These are phyloP conservation scores for Oryza meyeriana DNA, from an alignment of 176 grass and related monocot genomes.

Conservation along the genomic window DNA sequence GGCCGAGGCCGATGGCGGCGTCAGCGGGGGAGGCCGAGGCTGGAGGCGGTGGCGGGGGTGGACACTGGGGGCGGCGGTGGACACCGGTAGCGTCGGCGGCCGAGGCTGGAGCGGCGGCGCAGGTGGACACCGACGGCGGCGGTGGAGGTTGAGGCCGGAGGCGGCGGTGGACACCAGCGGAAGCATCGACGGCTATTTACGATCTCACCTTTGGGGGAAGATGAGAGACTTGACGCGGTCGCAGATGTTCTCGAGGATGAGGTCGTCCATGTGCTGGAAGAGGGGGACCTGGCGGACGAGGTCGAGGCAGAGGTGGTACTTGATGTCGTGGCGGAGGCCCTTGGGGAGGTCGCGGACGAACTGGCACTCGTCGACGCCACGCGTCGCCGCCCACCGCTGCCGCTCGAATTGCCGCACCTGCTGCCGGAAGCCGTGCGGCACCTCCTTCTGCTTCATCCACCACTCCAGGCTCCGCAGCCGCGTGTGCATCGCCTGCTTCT, in stretches of 20 bases:
- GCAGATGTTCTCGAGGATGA: constrained; percentile 97
- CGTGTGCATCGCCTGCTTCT: constrained; percentile 81
- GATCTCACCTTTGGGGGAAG: no score
- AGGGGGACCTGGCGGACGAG: constrained; percentile 89
- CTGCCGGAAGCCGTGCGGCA: constrained; percentile 49
- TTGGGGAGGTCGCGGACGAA: constrained; percentile 76
- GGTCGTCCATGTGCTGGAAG: constrained; percentile 93
- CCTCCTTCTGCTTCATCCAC: constrained; percentile 74
- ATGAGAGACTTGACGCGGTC: constrained; percentile 69
- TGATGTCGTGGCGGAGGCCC: constrained; percentile 78
- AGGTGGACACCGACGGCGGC: no score
- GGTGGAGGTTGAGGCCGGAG: no score
- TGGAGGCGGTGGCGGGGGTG: no score
- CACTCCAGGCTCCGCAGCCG: constrained; percentile 61
- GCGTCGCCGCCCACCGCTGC: constrained; percentile 87
- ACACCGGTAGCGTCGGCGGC: no score
- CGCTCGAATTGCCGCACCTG: constrained; percentile 82
- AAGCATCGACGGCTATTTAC: no score
- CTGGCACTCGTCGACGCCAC: constrained; percentile 71
- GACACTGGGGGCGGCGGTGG: no score
- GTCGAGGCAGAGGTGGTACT: constrained; percentile 89
- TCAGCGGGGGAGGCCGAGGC: no score
- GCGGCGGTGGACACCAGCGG: no score
- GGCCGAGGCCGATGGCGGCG: no score
- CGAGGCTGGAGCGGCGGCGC: no score